phyloP scores from a whole-genome alignment of 805 yeast genomes.

The Saturnispora dispora region DNA sequence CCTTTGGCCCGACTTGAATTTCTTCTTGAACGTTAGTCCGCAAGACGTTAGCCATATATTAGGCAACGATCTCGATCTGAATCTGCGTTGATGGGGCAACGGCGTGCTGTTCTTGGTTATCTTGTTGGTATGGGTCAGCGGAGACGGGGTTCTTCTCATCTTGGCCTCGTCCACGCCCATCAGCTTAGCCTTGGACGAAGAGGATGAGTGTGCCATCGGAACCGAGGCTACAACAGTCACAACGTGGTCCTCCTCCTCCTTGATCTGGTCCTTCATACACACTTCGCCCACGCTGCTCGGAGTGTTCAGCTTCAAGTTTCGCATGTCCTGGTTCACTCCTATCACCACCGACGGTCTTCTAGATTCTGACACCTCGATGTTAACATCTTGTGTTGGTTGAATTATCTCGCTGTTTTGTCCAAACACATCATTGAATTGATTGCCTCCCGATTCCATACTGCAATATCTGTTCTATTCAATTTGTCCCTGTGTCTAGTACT shows the following conservation, averaged over 20 bases:
- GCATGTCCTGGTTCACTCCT: not conserved
- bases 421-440: slow-evolving; percentile 29
- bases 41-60: slow-evolving; percentile 25
- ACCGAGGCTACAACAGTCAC: not conserved
- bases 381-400: not conserved
- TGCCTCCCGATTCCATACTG: slow-evolving; percentile 31
- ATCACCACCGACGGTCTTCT: not conserved
- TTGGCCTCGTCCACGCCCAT: not conserved
- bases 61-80: slow-evolving; percentile 29
- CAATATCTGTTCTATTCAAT: not conserved
- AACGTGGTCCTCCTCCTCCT: not conserved
- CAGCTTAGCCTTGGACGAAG: not conserved
- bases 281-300: not conserved
- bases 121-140: not conserved
- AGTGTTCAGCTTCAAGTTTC: not conserved
- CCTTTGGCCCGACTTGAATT: not conserved
- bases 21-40: not conserved
- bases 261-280: slow-evolving; percentile 3
- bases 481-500: not conserved
- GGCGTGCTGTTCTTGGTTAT: not conserved
- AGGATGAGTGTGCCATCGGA: not conserved
- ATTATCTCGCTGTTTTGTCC: slow-evolving; percentile 12
- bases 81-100: slow-evolving; percentile 19
- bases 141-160: not conserved
- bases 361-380: not conserved